These are phyloP conservation scores for Aureobasidium uvarum DNA, from an alignment of 2,329 filamentous ascomycete species.

Conservation along the genomic window DNA sequence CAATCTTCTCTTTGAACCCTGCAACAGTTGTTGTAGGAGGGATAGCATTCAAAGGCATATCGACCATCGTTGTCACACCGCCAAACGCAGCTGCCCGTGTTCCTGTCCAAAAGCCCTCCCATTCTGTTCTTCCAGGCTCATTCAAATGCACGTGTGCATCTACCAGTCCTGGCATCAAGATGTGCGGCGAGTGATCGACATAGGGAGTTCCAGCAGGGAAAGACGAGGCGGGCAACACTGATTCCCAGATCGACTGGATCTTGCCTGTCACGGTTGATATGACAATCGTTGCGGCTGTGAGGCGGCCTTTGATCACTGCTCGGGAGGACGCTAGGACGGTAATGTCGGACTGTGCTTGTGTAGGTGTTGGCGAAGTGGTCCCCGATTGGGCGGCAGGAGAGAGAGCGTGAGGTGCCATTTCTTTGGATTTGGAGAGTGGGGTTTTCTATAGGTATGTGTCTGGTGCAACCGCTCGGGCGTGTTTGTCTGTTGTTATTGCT, in stretches of 20 bases:
- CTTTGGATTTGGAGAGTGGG: background rate
- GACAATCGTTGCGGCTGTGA: conserved; percentile 80
- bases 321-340: conserved; percentile 76
- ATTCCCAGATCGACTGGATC: conserved; percentile 72
- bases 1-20: conserved; percentile 79
- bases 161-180: conserved; percentile 86
- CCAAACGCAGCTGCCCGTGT: conserved; percentile 92
- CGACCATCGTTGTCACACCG: conserved; percentile 92
- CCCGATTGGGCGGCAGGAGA: conserved; percentile 11
- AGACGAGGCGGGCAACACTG: conserved; percentile 68
- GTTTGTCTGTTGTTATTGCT: background rate
- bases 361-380: background rate
- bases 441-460: background rate
- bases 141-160: conserved; percentile 98
- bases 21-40: conserved; percentile 88
- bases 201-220: conserved; percentile 75
- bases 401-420: conserved; percentile 26
- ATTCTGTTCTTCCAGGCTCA: conserved; percentile 93
- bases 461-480: background rate
- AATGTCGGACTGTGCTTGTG: conserved; percentile 9
- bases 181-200: conserved; percentile 76
- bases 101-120: conserved; percentile 96
- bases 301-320: conserved; percentile 71
- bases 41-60: conserved; percentile 97
- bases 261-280: conserved; percentile 78